Base-by-base conservation (phyloP, 495 filamentous ascomycete species). In the Amphirosellinia nigrospora region DNA sequence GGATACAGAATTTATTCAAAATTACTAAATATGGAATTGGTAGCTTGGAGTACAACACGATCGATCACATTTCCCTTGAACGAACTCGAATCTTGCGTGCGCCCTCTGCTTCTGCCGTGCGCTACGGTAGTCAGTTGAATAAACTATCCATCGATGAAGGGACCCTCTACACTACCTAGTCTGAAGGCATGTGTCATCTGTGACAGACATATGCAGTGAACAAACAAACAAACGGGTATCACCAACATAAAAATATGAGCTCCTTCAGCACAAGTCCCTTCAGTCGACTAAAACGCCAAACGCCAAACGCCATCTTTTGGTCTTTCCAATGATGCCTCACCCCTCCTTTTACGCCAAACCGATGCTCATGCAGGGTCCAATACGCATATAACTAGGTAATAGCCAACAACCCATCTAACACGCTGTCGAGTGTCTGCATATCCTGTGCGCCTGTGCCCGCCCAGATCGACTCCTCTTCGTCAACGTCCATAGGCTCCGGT, bases 401-500 rank as follows among this genome's bases (percentile, higher is more conserved):
- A 3, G 81, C 79, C 64, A 86, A 71, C 41, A 79, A 80, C 7
- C 82, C 84, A 72, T 97, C 94, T 67, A 98, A 80, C 55, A 96
- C 81, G 28, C 81, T 82, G 71, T 90, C 87, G 70, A 98, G 80
- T 32, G 89, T 84, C 56, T 86, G 83, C 36, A 85, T 83, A 73
- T 95, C 93, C 36, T 82, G 78, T 4, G 76, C 63, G 19, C 85
- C 86, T 32, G 87, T 89, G 6, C 94, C 94, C 71, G 93, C 90
- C 94, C 94, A 97, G 6, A 83, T 82, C 65, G 79, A 87, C 23
- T 90, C 86, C 6, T 85, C 85, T 34, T 86, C 86, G 68, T 93
- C 91, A 62, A 90, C 75, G 23, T 91, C 92, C 88, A 91, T 90
- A 13, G 82, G 80, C 45, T 91, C 89, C 7, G 76, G 70, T 66